These are phyloP conservation scores for Mycosarcoma maydis DNA, from an alignment of 1,284 basidiomycete genomes.

Conservation along the genomic window DNA sequence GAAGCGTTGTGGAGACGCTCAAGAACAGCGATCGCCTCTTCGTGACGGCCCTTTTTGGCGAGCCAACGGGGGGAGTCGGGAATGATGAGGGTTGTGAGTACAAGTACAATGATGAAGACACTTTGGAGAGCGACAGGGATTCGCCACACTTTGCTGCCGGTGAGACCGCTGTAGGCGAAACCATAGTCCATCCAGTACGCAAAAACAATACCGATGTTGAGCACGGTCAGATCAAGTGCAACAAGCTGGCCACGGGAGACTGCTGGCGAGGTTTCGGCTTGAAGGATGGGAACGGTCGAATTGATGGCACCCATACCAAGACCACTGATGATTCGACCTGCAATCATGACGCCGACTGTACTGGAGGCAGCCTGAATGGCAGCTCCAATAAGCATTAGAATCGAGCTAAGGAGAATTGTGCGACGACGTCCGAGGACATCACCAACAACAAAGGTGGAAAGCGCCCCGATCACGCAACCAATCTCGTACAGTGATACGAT, in stretches of 20 bases:
- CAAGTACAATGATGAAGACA: slow-evolving; percentile 74
- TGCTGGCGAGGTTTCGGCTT: slow-evolving; percentile 76
- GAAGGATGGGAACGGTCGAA: slow-evolving; percentile 73
- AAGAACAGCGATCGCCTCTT: slow-evolving; percentile 75
- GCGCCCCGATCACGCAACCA: slow-evolving; percentile 43
- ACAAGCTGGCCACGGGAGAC: slow-evolving; percentile 75
- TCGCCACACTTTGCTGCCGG: slow-evolving; percentile 73
- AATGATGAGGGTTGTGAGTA: slow-evolving; percentile 73
- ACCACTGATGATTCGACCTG: slow-evolving; percentile 75
- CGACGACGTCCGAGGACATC: slow-evolving; percentile 38
- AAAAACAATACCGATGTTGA: slow-evolving; percentile 77
- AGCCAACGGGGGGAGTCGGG: slow-evolving; percentile 80
- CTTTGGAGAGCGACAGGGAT: slow-evolving; percentile 78
- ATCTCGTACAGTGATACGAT: slow-evolving; percentile 51
- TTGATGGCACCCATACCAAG: slow-evolving; percentile 77
- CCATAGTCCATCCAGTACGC: slow-evolving; percentile 68
- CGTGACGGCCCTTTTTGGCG: slow-evolving; percentile 71
- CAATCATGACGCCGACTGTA: slow-evolving; percentile 73
- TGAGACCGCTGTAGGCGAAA: slow-evolving; percentile 69
- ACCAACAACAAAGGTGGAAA: slow-evolving; percentile 39
- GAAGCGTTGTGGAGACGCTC: slow-evolving; percentile 74
- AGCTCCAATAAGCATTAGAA: slow-evolving; percentile 75
- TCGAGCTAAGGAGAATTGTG: slow-evolving; percentile 52
- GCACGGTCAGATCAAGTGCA: slow-evolving; percentile 76
- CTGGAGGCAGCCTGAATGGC: slow-evolving; percentile 73